phyloP scores from a whole-genome alignment of 225 moss, liverwort and hornwort genomes.

The Pseudoscleropodium purum region DNA sequence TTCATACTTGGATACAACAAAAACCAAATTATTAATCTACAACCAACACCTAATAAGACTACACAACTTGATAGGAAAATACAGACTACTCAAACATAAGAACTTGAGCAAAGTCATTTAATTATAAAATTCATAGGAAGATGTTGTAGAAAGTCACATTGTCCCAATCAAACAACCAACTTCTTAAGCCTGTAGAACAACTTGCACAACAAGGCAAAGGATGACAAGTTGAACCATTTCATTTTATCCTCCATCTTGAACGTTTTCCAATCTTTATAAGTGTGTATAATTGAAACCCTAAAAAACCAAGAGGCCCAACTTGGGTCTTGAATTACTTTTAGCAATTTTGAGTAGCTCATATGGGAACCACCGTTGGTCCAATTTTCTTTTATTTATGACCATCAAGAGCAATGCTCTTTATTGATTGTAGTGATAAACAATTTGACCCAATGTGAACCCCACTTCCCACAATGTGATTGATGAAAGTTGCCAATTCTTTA shows the following conservation, averaged over 20 bases:
- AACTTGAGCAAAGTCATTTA: not conserved
- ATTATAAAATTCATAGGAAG: too few species aligned
- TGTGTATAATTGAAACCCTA: not conserved
- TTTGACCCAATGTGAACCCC: not conserved
- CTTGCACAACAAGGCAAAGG: not conserved
- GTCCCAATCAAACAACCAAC: too few species aligned
- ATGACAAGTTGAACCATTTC: not conserved
- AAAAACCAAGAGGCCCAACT: not conserved
- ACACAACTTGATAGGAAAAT: not conserved
- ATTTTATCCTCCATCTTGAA: not conserved
- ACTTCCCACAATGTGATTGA: not conserved
- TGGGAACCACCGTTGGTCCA: not conserved
- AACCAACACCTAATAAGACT: not conserved
- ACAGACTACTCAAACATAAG: not conserved
- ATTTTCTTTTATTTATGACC: not conserved
- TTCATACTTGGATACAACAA: not conserved
- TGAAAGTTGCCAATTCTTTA: rapidly evolving
- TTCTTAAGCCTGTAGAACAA: too few species aligned
- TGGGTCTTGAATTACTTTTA: not conserved
- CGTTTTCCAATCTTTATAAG: not conserved
- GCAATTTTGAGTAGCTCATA: not conserved
- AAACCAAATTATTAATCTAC: not conserved
- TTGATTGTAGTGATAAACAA: not conserved
- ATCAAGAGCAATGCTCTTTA: not conserved
- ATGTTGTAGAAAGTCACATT: not conserved